Evolutionary conservation across 2,329 filamentous ascomycete species (phyloP).

Genomic region (Aspergillus fumigatiaffinis): DNA sequence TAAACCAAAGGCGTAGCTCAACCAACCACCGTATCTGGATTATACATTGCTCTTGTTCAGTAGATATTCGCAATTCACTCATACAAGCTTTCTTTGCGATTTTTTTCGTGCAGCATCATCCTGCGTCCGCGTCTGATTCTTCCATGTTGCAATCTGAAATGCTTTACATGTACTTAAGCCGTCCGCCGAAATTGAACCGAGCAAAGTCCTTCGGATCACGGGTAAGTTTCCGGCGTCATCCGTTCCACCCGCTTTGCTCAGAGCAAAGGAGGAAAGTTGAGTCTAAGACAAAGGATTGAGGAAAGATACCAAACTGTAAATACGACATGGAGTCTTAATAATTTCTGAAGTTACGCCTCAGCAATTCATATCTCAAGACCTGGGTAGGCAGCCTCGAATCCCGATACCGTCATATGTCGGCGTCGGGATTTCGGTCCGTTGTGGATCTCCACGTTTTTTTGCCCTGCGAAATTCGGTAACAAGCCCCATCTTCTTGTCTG

Average conservation of each 20-base stretch:
- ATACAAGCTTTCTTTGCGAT: not conserved
- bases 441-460: not conserved
- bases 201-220: not conserved
- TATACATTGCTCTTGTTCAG: not conserved
- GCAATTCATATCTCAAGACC: not conserved
- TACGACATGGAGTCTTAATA: not conserved
- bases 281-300: not conserved
- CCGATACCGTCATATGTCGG: not conserved
- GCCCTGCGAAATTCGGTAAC: not conserved
- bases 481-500: not conserved
- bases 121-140: not conserved
- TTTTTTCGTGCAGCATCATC: not conserved
- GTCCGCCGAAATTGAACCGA: not conserved
- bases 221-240: not conserved
- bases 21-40: not conserved
- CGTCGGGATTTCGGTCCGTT: not conserved
- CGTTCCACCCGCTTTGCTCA: not conserved
- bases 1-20: conserved; percentile 16
- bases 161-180: not conserved
- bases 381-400: not conserved
- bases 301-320: not conserved
- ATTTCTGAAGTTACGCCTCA: not conserved
- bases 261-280: not conserved
- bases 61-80: not conserved
- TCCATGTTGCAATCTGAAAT: not conserved